phyloP scores from a whole-genome alignment of 176 grass and related monocot species.

The Oryza australiensis region DNA sequence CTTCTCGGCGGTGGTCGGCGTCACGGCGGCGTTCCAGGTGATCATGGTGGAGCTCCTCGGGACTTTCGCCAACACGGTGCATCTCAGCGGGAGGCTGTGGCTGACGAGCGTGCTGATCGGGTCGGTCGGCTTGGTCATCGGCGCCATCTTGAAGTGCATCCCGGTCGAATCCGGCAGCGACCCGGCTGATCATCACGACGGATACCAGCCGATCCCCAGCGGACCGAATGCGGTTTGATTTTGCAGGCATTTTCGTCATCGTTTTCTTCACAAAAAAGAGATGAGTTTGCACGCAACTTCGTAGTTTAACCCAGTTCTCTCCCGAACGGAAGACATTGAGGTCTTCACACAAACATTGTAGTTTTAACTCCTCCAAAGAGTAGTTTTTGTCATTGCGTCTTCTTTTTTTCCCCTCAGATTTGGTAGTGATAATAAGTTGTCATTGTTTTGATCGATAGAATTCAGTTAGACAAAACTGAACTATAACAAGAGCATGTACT shows the following conservation, averaged over 20 bases:
- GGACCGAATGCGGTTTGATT: constrained; percentile 66
- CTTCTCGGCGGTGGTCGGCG: constrained; percentile 59
- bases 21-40: constrained; percentile 73
- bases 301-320: background rate
- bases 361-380: no score
- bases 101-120: constrained; percentile 66
- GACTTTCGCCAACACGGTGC: constrained; percentile 71
- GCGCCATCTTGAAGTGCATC: constrained; percentile 70
- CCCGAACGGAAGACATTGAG: no score
- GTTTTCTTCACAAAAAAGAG: background rate
- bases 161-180: constrained; percentile 37
- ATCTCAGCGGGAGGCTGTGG: constrained; percentile 62
- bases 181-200: constrained; percentile 27
- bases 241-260: background rate
- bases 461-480: background rate
- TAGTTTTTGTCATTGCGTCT: no score
- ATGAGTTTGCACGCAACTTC: background rate
- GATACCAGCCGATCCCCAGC: constrained; percentile 66
- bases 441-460: background rate
- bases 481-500: no score
- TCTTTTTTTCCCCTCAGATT: no score
- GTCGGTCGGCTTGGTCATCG: constrained; percentile 57
- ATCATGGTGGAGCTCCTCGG: constrained; percentile 81
- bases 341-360: no score
- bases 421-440: no score